These are phyloP conservation scores for Mollisia scopiformis DNA, from an alignment of 2,329 filamentous ascomycete species.

Conservation along the genomic window DNA sequence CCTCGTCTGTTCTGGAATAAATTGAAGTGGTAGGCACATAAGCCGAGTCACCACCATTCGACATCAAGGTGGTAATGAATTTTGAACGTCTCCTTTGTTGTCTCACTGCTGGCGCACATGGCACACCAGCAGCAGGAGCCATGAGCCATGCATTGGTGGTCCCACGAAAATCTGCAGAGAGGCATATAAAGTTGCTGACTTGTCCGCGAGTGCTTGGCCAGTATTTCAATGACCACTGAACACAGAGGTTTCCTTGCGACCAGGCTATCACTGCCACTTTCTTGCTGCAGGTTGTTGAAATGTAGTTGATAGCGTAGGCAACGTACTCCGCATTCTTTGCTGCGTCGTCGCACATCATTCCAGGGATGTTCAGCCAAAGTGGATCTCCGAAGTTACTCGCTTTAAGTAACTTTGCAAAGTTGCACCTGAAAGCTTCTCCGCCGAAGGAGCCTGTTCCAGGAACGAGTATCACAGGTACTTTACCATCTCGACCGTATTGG, in stretches of 20 bases:
- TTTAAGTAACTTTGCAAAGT: background rate
- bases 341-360: background rate
- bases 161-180: background rate
- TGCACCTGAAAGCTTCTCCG: background rate
- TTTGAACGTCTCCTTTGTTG: background rate
- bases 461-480: background rate
- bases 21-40: background rate
- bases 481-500: background rate
- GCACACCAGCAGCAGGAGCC: background rate
- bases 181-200: background rate
- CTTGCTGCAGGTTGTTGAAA: background rate
- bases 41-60: conserved; percentile 1
- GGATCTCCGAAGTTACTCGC: background rate
- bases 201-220: background rate
- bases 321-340: background rate
- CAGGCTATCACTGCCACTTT: background rate
- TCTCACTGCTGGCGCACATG: background rate
- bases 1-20: background rate
- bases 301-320: conserved; percentile 4
- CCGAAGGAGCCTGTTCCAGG: background rate
- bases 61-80: background rate
- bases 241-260: background rate
- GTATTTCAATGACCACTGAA: background rate
- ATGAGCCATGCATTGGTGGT: background rate
- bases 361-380: background rate